Base-by-base conservation (phyloP, 495 filamentous ascomycete species). In the Echria macrotheca region DNA sequence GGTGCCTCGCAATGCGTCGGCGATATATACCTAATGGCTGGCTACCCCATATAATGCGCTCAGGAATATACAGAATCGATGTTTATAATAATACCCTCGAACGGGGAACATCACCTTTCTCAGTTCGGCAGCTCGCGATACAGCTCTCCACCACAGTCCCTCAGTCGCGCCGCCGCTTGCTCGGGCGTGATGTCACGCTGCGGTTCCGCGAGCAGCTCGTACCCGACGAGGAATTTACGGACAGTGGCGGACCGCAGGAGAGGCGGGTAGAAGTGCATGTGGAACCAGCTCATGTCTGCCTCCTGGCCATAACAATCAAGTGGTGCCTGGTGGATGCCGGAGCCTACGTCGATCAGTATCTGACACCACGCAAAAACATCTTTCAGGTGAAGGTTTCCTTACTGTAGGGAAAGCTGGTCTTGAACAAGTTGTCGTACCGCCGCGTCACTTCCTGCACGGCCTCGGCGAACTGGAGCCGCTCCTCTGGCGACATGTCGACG, bases 101-200 rank as follows among this genome's bases (percentile, higher is more conserved):
- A 37, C n/a, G 18, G 21, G 33, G 11, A 36, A 7, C 12, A 17
- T 23, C n/a, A 12, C 19, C 11, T 24, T 3, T 24, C 10, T 60
- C 35, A 69, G 42, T 76, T 60, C 50, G 87, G 49, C 54, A 77
- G 76, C 67, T 82, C 86, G 49, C 93, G 79, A 59, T 97, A 97
- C 43, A 96, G 68, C 65, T 86, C 80, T 5, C 90, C 90, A 0
- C 84, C 88, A 41, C 86, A 75, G 43, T 75, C 74, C 51, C 89
- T 76, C 42, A 98, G 66, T 29, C 80, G 79, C 23, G 80, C 83
- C 22, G 93, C 87, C 10, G 94, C 93, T 65, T 98, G 93, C 66
- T 98, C 93, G 0, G 93, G 91, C 1, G 94, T 98, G 59, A 98
- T 98, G 64, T 98, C 93, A 40, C 93, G 80, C 66, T 98, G 93